Percentiles rank a stretch among this genome's conserved stretches.
Evolutionary conservation across 2,329 filamentous ascomycete genomes (phyloP).

Genomic region (Talaromyces pinophilus): DNA sequence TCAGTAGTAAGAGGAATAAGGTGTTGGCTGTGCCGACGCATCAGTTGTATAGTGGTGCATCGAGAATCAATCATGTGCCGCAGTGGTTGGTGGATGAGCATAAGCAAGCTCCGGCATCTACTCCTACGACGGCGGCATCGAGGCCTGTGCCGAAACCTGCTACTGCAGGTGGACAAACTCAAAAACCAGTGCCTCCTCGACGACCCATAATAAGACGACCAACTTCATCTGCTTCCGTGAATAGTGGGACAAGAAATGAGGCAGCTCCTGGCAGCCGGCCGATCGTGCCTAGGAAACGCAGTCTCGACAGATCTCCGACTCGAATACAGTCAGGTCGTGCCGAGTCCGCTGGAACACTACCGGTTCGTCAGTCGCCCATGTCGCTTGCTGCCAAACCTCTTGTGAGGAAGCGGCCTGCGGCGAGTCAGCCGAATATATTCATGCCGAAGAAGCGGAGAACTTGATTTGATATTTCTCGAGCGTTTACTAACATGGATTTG

Average conservation of each 20-base stretch:
- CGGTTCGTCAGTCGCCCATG: neutral
- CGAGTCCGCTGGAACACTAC: neutral
- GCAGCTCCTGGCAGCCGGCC: conserved; percentile 10
- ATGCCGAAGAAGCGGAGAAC: conserved; percentile 27
- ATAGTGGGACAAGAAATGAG: neutral
- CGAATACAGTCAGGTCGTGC: neutral
- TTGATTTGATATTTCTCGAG: neutral
- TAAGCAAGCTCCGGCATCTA: conserved; percentile 31
- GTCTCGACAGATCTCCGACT: neutral
- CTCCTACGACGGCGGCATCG: conserved; percentile 16
- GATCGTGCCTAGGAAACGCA: conserved; percentile 3
- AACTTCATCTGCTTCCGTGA: neutral
- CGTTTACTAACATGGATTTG: neutral
- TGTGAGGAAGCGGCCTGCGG: conserved; percentile 10
- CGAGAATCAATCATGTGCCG: conserved; percentile 43
- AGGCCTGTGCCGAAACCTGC: neutral
- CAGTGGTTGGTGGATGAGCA: conserved; percentile 46
- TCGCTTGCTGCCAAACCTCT: conserved; percentile 1
- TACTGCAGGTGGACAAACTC: neutral
- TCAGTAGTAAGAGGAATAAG: conserved; percentile 40
- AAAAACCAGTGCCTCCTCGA: neutral
- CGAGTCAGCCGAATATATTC: conserved; percentile 29
- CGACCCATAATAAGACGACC: conserved; percentile 1
- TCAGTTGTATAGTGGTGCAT: conserved; percentile 42
- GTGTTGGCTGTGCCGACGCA: conserved; percentile 44